Percentiles rank a stretch among this genome's conserved stretches.
Evolutionary conservation across 139 green algal species (phyloP).

Genomic region (Coelastrella sp.): DNA sequence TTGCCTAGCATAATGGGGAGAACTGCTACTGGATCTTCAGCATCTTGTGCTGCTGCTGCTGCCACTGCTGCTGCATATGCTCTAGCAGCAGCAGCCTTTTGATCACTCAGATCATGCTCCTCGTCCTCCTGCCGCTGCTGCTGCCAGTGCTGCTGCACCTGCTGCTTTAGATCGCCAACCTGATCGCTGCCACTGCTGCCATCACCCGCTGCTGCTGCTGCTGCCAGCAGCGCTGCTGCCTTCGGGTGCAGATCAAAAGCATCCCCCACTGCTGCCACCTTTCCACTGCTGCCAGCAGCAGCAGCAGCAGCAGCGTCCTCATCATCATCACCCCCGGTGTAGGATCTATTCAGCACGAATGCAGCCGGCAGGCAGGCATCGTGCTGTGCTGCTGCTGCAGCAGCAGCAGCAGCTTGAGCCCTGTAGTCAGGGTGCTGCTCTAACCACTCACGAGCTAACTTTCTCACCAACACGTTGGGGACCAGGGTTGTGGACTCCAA

Average conservation of each 20-base stretch:
- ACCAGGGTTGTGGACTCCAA: background rate
- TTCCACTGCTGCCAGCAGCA: background rate
- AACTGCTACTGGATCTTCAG: background rate
- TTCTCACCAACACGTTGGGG: background rate
- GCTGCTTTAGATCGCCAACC: background rate
- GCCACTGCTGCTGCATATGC: conserved; percentile 31
- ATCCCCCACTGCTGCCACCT: background rate
- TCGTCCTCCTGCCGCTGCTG: conserved; percentile 10
- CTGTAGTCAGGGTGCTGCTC: conserved; percentile 9
- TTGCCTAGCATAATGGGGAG: background rate
- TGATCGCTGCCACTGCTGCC: background rate
- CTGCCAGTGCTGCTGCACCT: background rate
- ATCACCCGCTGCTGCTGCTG: background rate
- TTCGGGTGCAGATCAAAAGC: background rate
- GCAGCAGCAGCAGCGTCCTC: background rate
- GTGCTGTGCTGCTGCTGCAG: conserved; percentile 19
- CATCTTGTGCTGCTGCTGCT: conserved; percentile 24
- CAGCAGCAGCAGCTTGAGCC: background rate
- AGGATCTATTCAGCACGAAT: background rate
- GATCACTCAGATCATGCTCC: background rate
- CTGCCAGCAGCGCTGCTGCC: background rate
- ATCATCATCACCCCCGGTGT: background rate
- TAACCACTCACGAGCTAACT: conserved; percentile 1
- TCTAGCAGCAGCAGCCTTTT: background rate
- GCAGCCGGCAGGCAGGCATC: conserved; percentile 1